Evolutionary conservation across 768 basidiomycete genomes (phyloP), one percentile per base, ranked within the genome.

Genomic region (Steccherinum ochraceum): DNA sequence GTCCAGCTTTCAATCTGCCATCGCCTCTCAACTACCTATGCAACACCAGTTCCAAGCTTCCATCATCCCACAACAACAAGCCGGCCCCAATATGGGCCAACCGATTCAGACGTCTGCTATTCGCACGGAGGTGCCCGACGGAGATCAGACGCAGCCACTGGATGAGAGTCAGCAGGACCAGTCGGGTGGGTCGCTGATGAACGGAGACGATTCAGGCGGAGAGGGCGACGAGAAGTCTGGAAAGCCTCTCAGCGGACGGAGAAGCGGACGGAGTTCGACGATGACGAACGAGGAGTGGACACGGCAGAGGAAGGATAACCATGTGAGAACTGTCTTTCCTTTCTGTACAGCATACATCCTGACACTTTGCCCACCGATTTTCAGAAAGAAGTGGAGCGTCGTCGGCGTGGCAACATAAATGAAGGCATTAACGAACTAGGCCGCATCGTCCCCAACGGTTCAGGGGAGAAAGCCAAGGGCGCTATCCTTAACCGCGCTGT

Each of bases 371-470:
- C 45, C 4, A 16, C 24, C 1, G 21, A 18, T 25, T 2, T 56
- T 47, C 71, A 97, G 94, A 97, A 97, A 90, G 93, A 97, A 71
- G 93, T 98, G 12, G 95, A 99, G 67, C 87, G 95, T 48, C 82
- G 92, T 30, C 85, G 95, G 48, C 78, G 95, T 44, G 93, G 93
- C 16, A 93, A 93, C 58, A 97, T 99, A 70, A 96, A 95, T 68
- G 89, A 94, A 55, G 94, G 94, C 0, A 96, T 99, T 71, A 92
- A 89, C 61, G 87, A 89, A 59, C 83, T 98, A 13, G 86, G 88
- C 0, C 80, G 84, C 0, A 89, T 94, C 58, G 85, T 97, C 10
- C 94, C 94, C 3, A 88, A 84, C 57, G 88, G 84, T 23, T 83
- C 86, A 0, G 89, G 89, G 24, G 89, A 92, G 65, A 89, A 88